Evolutionary conservation across 2,329 filamentous ascomycete genomes (phyloP).

Genomic region (Paraconiothyrium brasiliense): DNA sequence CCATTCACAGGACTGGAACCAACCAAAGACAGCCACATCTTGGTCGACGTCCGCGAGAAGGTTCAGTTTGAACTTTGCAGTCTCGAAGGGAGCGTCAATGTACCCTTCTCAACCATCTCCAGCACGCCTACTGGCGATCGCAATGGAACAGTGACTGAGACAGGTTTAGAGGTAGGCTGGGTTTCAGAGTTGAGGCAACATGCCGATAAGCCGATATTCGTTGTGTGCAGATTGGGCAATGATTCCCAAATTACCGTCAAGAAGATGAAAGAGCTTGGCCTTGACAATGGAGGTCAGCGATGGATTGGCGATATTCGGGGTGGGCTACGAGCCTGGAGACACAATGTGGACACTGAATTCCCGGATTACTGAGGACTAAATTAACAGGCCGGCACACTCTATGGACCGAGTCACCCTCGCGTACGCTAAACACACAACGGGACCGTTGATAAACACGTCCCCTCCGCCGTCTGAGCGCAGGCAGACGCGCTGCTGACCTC

Average conservation of each 20-base stretch:
- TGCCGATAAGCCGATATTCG: slow-evolving; percentile 66
- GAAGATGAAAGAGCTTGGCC: slow-evolving; percentile 70
- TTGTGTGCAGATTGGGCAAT: slow-evolving; percentile 79
- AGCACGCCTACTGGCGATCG: slow-evolving; percentile 28
- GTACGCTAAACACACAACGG: not conserved
- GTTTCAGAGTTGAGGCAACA: slow-evolving; percentile 35
- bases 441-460: not conserved
- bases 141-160: not conserved
- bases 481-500: not conserved
- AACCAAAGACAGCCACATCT: slow-evolving; percentile 58
- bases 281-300: slow-evolving; percentile 62
- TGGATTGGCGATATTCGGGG: slow-evolving; percentile 76
- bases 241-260: slow-evolving; percentile 77
- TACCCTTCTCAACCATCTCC: slow-evolving; percentile 70
- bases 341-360: slow-evolving; percentile 68
- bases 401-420: not conserved
- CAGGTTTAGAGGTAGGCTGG: slow-evolving; percentile 37
- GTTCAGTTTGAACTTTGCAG: slow-evolving; percentile 85
- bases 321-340: slow-evolving; percentile 77
- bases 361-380: slow-evolving; percentile 60
- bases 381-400: not conserved
- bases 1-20: slow-evolving; percentile 44
- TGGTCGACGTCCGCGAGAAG: slow-evolving; percentile 85
- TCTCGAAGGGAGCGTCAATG: slow-evolving; percentile 78
- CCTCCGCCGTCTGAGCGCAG: not conserved